Base-by-base conservation (phyloP, 306 rosid genomes). In the Canavalia ensiformis region DNA sequence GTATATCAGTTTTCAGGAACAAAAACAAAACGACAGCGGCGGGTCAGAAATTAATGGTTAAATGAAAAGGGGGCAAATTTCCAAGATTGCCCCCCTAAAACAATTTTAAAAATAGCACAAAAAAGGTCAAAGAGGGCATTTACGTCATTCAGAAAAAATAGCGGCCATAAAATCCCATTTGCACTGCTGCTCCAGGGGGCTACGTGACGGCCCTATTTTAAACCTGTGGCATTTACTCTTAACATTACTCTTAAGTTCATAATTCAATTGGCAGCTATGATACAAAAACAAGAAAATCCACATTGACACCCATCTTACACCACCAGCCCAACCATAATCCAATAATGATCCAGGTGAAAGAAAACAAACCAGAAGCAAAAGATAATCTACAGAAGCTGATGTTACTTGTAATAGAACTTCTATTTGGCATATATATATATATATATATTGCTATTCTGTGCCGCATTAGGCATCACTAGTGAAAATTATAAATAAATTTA, bases 361-460 rank as follows among this genome's bases (percentile, higher is more conserved):
- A 69, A 62, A 75, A 41, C 39, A 64, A 34, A 49, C 64, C 74
- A 75, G 39, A 74, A 56, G 28, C 33, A 44, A 76, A 33, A 71
- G 45, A 73, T 45, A 79, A 82, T 42, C 18, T 51, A 69, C 54
- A 60, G 37, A 71, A 10, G 35, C 58, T 65, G 35, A 8, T 34
- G 52, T 65, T 80, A 72, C 76, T 44, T 45, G 66, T 76, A 42
- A 71, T 67, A 62, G 51, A 83, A 75, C 66, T 79, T 78, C 76
- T 74, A 56, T 76, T 64, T 63, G 71, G 51, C 74, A 63, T 78
- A 58, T 79, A 74, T 84, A 78, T 75, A 73, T 64, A 6, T 11
- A 73, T 64, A 6, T 11, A 6, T 73, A 62, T 60, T 81, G 86
- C 85, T 88, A 88, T 82, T 71, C 52, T 56, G 82, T 78, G 90